These are phyloP conservation scores for Lachnellula hyalina DNA, from an alignment of 2,329 filamentous ascomycete species.

Conservation along the genomic window DNA sequence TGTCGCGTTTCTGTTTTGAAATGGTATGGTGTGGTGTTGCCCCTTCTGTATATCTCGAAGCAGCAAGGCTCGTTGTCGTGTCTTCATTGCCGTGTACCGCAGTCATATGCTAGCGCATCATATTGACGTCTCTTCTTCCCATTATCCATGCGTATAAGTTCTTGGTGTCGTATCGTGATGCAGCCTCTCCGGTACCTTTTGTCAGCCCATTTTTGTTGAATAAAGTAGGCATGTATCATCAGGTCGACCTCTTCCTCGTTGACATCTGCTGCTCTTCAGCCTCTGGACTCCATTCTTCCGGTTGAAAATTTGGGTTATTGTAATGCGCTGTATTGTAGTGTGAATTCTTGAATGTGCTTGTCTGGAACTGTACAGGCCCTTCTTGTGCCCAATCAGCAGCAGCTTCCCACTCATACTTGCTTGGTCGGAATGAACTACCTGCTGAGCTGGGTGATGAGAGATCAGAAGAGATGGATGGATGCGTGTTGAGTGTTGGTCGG, in stretches of 20 bases:
- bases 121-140: not conserved
- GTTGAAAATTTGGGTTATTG: conserved; percentile 58
- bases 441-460: conserved; percentile 20
- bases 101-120: not conserved
- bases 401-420: conserved; percentile 30
- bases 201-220: not conserved
- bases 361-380: conserved; percentile 33
- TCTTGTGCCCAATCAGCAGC: conserved; percentile 27
- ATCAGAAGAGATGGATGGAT: conserved; percentile 13
- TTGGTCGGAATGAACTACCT: conserved; percentile 27
- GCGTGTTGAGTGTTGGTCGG: conserved; percentile 15
- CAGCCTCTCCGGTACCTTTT: not conserved
- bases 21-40: not conserved
- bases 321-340: conserved; percentile 64
- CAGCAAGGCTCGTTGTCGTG: too few species aligned
- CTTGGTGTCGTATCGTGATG: not conserved
- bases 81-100: too few species aligned
- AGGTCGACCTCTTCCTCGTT: conserved; percentile 20
- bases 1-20: not conserved
- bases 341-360: conserved; percentile 59
- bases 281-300: conserved; percentile 43
- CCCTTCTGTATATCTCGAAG: not conserved
- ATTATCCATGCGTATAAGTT: not conserved
- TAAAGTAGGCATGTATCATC: not conserved
- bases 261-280: conserved; percentile 23